Conservation (phyloP, 176 grass and related monocot genomes). For the Areca catechu region DNA sequence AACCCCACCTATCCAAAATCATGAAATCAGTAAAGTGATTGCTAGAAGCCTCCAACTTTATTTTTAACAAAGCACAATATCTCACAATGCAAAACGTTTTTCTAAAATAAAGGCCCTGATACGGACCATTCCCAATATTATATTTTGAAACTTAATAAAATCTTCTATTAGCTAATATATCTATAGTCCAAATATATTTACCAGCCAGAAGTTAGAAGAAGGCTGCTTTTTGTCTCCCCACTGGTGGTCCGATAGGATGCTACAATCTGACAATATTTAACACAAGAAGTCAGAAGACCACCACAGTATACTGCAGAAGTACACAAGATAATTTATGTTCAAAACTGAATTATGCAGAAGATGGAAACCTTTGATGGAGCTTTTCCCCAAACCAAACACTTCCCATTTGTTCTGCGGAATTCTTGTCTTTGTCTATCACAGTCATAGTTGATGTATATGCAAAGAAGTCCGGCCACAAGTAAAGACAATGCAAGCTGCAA, state of each 20-base stretch:
- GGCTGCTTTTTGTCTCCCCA: conserved; percentile 86
- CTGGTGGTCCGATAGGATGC: conserved; percentile 78
- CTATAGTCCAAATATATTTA: conserved; percentile 10
- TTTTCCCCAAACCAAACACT: conserved; percentile 83
- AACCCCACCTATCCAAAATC: conserved; percentile 66
- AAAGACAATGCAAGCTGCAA: conserved; percentile 79
- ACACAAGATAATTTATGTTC: too few species aligned
- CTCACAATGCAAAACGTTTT: too few species aligned
- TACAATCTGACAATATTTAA: conserved; percentile 42
- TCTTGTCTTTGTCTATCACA: conserved; percentile 93
- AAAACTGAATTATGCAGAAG: background rate
- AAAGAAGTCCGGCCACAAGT: conserved; percentile 77
- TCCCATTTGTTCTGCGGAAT: conserved; percentile 85
- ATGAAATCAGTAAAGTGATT: background rate
- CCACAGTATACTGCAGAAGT: too few species aligned
- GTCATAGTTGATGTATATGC: conserved; percentile 98
- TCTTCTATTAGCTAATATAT: too few species aligned
- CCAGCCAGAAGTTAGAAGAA: conserved; percentile 99
- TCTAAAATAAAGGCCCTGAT: too few species aligned
- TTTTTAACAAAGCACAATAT: too few species aligned
- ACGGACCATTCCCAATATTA: too few species aligned
- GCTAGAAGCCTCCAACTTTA: background rate
- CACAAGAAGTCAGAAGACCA: too few species aligned
- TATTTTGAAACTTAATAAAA: too few species aligned
- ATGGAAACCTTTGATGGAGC: conserved; percentile 75